Conservation (phyloP, 2,329 filamentous ascomycete genomes). For the Aureobasidium melanogenum region DNA sequence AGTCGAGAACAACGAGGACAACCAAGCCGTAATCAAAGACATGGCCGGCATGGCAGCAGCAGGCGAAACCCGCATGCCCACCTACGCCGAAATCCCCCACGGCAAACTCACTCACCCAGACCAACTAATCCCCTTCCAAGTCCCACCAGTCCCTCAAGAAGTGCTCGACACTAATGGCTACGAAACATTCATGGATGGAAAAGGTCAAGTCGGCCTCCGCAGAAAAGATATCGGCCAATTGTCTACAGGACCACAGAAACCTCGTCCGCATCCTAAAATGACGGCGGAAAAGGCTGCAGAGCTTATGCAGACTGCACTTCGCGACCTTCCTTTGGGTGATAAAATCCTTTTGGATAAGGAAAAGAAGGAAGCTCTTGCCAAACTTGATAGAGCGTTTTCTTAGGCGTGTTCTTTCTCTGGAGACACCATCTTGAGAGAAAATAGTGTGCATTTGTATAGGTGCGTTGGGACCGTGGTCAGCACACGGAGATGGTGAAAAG, state of each 20-base stretch:
- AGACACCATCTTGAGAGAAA: no score
- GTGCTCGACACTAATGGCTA: constrained; percentile 41
- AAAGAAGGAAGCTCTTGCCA: constrained; percentile 36
- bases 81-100: constrained; percentile 6
- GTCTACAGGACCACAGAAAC: neutral
- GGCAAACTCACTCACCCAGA: constrained; percentile 12
- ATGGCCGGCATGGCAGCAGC: constrained; percentile 30
- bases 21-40: constrained; percentile 61
- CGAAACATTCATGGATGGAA: constrained; percentile 42
- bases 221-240: constrained; percentile 26
- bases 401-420: no score
- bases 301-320: constrained; percentile 39
- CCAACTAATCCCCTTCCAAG: constrained; percentile 3
- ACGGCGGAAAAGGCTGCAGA: constrained; percentile 36
- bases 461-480: no score
- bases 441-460: no score
- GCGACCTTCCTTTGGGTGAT: constrained; percentile 34
- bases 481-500: no score
- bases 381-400: constrained; percentile 30
- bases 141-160: constrained; percentile 32
- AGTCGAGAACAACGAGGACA: constrained; percentile 60
- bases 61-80: neutral
- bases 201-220: constrained; percentile 39
- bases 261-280: constrained; percentile 21
- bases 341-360: constrained; percentile 31